Evolutionary conservation across 768 basidiomycete genomes (phyloP).

Genomic region (Suillus plorans): DNA sequence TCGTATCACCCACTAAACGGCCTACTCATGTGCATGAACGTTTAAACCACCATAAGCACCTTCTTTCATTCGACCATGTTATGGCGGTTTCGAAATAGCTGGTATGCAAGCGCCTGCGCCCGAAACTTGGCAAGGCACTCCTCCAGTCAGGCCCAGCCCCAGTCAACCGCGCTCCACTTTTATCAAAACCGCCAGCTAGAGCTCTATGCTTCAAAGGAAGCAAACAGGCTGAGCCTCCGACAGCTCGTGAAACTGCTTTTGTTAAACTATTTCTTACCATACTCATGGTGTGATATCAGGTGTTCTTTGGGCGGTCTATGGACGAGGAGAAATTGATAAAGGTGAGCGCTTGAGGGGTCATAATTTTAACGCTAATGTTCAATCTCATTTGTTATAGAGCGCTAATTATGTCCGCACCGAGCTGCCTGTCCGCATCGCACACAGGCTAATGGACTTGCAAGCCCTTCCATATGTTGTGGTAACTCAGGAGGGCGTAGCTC

Average conservation of each 20-base stretch:
- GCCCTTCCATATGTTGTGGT: constrained; percentile 84
- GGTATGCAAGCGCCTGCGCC: constrained; percentile 8
- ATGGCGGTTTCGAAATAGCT: constrained; percentile 16
- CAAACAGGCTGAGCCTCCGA: constrained; percentile 70
- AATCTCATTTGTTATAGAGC: constrained; percentile 45
- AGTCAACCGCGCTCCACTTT: constrained; percentile 56
- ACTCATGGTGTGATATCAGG: constrained; percentile 39
- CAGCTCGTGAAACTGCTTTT: constrained; percentile 59
- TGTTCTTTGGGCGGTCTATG: constrained; percentile 86
- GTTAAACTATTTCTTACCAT: constrained; percentile 5
- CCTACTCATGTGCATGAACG: not conserved
- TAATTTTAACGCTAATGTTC: not conserved
- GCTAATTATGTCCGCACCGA: constrained; percentile 91
- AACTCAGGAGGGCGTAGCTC: constrained; percentile 78
- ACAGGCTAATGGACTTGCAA: constrained; percentile 85
- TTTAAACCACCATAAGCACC: not conserved
- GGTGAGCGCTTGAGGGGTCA: constrained; percentile 34
- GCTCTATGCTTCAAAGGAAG: constrained; percentile 71
- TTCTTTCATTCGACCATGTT: constrained; percentile 23
- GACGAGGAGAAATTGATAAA: constrained; percentile 76
- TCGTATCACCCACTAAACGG: not conserved
- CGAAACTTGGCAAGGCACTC: not conserved
- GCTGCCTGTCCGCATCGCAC: constrained; percentile 83
- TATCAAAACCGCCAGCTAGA: constrained; percentile 85
- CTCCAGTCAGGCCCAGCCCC: constrained; percentile 22